Percentiles rank a stretch among this genome's conserved stretches.
These are phyloP conservation scores for Aphanocladium album DNA, from an alignment of 2,329 filamentous ascomycete genomes.

Conservation along the genomic window DNA sequence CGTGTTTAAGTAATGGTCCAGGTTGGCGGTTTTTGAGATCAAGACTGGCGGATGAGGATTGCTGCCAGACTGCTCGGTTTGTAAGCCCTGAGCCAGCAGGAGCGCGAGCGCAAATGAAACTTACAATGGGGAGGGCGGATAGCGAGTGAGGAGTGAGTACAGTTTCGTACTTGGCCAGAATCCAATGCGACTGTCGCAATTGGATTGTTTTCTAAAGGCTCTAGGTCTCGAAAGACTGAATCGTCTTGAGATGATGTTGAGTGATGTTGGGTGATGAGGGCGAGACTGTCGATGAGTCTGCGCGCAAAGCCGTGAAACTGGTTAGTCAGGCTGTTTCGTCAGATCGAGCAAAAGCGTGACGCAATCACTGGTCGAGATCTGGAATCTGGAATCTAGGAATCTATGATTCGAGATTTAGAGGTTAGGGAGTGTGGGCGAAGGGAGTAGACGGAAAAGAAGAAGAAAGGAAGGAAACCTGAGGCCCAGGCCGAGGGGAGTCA, in stretches of 20 bases:
- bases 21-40: background rate
- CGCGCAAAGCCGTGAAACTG: background rate
- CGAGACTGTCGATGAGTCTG: background rate
- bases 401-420: background rate
- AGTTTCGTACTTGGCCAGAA: background rate
- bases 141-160: background rate
- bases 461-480: slow-evolving; percentile 26
- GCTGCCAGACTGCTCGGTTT: slow-evolving; percentile 9
- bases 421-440: background rate
- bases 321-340: background rate
- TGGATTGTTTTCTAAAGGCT: background rate
- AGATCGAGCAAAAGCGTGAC: slow-evolving; percentile 11
- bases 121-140: background rate
- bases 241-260: background rate
- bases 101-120: background rate
- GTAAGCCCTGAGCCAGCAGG: slow-evolving; percentile 3
- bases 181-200: background rate
- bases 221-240: background rate
- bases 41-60: background rate
- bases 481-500: slow-evolving; percentile 19
- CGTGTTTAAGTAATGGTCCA: background rate
- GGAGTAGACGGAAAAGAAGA: slow-evolving; percentile 1
- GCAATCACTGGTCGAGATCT: background rate
- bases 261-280: background rate
- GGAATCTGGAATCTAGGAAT: no score